Base-by-base conservation (phyloP, 2,329 filamentous ascomycete genomes). In the Didymella segeticola region DNA sequence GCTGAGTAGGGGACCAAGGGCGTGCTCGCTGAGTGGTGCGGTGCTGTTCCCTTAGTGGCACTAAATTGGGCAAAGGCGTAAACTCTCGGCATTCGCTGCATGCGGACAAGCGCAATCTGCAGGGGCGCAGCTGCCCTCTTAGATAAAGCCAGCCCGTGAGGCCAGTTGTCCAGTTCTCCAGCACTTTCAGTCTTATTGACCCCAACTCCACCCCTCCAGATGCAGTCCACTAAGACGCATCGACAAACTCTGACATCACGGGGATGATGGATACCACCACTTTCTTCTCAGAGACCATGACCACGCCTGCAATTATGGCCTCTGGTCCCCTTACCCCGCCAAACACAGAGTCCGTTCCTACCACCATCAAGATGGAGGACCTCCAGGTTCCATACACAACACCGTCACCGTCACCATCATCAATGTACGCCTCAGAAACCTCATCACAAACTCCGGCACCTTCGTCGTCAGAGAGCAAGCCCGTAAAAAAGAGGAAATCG, bases 401-500 rank as follows among this genome's bases (percentile, higher is more conserved):
- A 22, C 59, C 66, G 6, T 57, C 70, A 20, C 61, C 60, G 14
- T 43, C 63, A 31, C 61, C 64, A 12, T 53, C 66, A 26, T 57
- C 61, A 6, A 49, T 57, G 12, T 48, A 51, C 33, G 58, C 56
- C 39, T 58, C 64, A 20, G 57, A 67, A 45, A 43, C 64, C 37
- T 49, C 60, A 29, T 22, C 56, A 17, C 52, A 63, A 4, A 65
- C 63, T 29, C 63, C 65, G 41, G 60, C 57, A 8, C 63, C 57
- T 9, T 64, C 64, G 22, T 50, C 65, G 47, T 47, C 62, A 48
- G 59, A 60, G 46, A 53, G 66, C 30, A 95, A 91, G 80, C 82
- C 84, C 1, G 79, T 83, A 29, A 97, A 97, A 86, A 97, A 97
- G 86, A 84, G 95, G 69, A 99, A 98, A 80, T 98, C 95, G 42